A percentile compares a stretch with the other conserved stretches of the same genome.
Evolutionary conservation across 352 stramenopile genomes (phyloP).

Genomic region (Globisporangium carolinianum): DNA sequence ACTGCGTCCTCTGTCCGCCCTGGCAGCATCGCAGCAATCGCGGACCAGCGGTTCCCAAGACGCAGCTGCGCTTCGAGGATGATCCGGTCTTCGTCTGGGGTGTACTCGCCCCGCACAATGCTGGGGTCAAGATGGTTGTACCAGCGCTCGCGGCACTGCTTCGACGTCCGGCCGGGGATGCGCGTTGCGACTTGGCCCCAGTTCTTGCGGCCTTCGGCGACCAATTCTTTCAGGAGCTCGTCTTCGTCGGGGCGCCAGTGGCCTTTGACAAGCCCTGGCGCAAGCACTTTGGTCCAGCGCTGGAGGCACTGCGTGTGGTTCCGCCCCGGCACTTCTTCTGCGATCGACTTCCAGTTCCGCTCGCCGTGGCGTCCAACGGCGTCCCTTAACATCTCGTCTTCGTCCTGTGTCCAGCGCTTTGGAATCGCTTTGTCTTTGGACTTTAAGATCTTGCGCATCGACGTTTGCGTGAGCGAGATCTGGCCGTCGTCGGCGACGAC

Average conservation of each 20-base stretch:
- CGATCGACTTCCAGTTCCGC: conserved; percentile 87
- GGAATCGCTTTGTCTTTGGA: conserved; percentile 79
- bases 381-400: conserved; percentile 73
- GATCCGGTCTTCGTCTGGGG: conserved; percentile 82
- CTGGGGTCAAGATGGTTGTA: conserved; percentile 80
- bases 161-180: conserved; percentile 79
- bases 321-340: conserved; percentile 71
- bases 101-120: conserved; percentile 41
- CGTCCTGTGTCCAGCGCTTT: conserved; percentile 72
- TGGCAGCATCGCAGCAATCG: conserved; percentile 84
- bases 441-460: conserved; percentile 70
- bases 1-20: conserved; percentile 87
- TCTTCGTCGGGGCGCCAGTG: conserved; percentile 94
- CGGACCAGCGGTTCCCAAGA: conserved; percentile 87
- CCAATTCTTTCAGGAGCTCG: conserved; percentile 74
- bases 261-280: conserved; percentile 93
- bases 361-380: conserved; percentile 74
- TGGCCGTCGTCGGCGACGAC: conserved; percentile 29
- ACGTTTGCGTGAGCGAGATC: conserved; percentile 37
- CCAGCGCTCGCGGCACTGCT: conserved; percentile 89
- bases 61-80: conserved; percentile 79
- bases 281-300: conserved; percentile 89
- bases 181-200: conserved; percentile 84
- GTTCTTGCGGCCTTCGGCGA: conserved; percentile 77
- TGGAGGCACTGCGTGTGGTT: conserved; percentile 90